phyloP scores from a whole-genome alignment of 2,329 filamentous ascomycete genomes.

The Sporothrix curviconia region DNA sequence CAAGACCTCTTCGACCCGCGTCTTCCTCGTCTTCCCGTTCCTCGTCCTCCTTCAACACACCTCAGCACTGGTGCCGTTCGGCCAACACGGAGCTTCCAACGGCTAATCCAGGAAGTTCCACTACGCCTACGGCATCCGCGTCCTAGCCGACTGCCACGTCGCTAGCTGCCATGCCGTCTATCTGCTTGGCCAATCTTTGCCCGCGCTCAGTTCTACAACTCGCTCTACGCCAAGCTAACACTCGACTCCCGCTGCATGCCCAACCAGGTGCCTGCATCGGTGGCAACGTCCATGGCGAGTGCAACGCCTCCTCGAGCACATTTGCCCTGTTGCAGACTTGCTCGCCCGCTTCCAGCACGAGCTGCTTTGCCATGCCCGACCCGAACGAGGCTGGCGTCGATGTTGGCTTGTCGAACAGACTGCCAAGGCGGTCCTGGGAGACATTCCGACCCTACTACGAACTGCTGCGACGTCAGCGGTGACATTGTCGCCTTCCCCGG shows the following conservation, averaged over 20 bases:
- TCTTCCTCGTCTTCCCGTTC: background rate
- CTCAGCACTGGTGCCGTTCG: slow-evolving; percentile 28
- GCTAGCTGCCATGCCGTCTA: slow-evolving; percentile 39
- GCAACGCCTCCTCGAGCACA: slow-evolving; percentile 30
- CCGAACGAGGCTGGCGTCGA: slow-evolving; percentile 40
- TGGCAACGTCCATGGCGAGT: slow-evolving; percentile 43
- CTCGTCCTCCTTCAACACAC: background rate
- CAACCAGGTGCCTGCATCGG: slow-evolving; percentile 46
- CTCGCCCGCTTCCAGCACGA: slow-evolving; percentile 25
- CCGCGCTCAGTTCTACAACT: slow-evolving; percentile 40
- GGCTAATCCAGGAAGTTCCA: slow-evolving; percentile 27
- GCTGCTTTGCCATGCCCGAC: slow-evolving; percentile 51
- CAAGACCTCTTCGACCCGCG: too few species aligned
- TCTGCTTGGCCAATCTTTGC: too few species aligned
- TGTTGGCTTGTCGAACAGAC: slow-evolving; percentile 37
- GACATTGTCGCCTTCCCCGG: background rate
- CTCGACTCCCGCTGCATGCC: slow-evolving; percentile 39
- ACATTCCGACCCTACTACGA: too few species aligned
- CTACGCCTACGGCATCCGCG: slow-evolving; percentile 1
- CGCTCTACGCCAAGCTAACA: slow-evolving; percentile 38
- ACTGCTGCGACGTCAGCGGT: background rate
- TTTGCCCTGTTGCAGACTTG: slow-evolving; percentile 38
- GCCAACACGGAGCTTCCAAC: slow-evolving; percentile 38
- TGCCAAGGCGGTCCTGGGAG: slow-evolving; percentile 39
- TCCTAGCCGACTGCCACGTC: slow-evolving; percentile 29